phyloP scores from a whole-genome alignment of 2,329 filamentous ascomycete species.

The Myriosclerotinia duriaeana region DNA sequence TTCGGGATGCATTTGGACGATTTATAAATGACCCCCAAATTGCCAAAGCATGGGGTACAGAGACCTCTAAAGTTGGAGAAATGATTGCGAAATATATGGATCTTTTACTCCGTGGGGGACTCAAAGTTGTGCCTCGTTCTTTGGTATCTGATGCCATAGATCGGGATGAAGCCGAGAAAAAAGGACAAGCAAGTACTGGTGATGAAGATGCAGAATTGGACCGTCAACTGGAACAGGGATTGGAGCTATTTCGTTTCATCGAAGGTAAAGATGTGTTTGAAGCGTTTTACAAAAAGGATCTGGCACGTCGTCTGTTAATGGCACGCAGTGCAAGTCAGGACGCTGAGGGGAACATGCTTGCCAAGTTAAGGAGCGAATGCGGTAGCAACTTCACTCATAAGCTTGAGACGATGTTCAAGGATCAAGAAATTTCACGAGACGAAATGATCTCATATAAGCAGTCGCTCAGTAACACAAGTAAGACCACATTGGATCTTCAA shows the following conservation, averaged over 20 bases:
- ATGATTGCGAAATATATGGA: constrained; percentile 99
- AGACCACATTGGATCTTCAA: constrained; percentile 65
- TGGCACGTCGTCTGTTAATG: constrained; percentile 87
- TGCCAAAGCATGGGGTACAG: constrained; percentile 69
- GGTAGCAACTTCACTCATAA: constrained; percentile 95
- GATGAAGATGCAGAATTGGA: constrained; percentile 94
- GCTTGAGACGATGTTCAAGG: constrained; percentile 98
- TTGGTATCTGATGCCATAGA: constrained; percentile 63
- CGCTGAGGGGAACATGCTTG: constrained; percentile 92
- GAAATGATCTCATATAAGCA: constrained; percentile 87
- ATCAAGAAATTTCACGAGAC: constrained; percentile 88
- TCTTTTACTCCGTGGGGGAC: constrained; percentile 78
- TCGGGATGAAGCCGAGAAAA: constrained; percentile 56
- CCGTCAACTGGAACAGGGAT: constrained; percentile 83
- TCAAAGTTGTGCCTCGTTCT: constrained; percentile 75
- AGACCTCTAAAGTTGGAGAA: constrained; percentile 92
- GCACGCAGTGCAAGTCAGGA: constrained; percentile 89
- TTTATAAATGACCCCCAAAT: constrained; percentile 91
- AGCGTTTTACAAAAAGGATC: constrained; percentile 97
- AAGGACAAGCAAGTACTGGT: constrained; percentile 64
- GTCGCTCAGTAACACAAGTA: constrained; percentile 54
- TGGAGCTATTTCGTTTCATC: constrained; percentile 95
- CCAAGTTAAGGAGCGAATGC: constrained; percentile 88
- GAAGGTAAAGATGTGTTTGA: constrained; percentile 98
- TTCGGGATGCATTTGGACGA: constrained; percentile 80